A percentile compares a stretch with the other conserved stretches of the same genome.
These are phyloP conservation scores for Populus hybrid DNA, from an alignment of 441 rosid species.

Conservation along the genomic window DNA sequence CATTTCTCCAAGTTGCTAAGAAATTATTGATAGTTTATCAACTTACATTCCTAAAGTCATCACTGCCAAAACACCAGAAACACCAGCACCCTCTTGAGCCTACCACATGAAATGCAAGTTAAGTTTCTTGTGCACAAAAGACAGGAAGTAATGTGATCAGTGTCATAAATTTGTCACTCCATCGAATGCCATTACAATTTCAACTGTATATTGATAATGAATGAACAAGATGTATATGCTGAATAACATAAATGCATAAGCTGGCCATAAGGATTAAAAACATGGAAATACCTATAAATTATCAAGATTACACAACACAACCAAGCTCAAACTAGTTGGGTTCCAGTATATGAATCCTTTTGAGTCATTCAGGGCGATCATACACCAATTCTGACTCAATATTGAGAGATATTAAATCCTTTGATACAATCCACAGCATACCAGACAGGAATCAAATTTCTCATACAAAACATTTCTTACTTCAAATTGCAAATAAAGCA, in stretches of 20 bases:
- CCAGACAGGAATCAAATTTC: not conserved
- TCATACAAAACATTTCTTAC: not conserved
- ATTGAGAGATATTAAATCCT: not conserved
- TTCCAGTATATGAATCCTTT: not conserved
- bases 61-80: constrained; percentile 91
- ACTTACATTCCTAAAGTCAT: constrained; percentile 97
- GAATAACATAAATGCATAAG: not conserved
- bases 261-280: not conserved
- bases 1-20: constrained; percentile 12
- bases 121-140: constrained; percentile 14
- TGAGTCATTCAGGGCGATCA: not conserved
- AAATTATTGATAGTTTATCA: constrained; percentile 8
- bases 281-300: not conserved
- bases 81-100: constrained; percentile 86
- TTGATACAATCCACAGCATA: not conserved
- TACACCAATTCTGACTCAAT: not conserved
- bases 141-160: not conserved
- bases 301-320: not conserved
- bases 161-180: not conserved
- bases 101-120: constrained; percentile 30
- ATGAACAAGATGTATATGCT: not conserved
- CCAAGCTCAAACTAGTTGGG: not conserved
- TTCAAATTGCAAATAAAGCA: not conserved
- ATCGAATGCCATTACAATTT: not conserved
- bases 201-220: not conserved